Evolutionary conservation across 805 yeast genomes (phyloP).

Genomic region (Pichia ethanolica): DNA sequence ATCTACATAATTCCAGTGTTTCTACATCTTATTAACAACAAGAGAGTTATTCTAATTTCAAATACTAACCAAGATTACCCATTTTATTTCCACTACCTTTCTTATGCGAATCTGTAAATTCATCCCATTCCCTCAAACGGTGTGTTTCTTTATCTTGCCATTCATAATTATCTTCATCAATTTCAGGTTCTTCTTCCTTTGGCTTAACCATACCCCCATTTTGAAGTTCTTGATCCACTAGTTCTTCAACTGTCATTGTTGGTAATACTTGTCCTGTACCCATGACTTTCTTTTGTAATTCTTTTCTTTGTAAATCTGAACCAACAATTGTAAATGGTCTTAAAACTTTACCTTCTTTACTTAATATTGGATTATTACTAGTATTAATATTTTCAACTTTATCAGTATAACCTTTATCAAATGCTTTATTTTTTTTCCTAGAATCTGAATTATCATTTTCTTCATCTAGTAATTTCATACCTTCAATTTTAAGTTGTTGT

Average conservation of each 20-base stretch:
- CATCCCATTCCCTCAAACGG: constrained; percentile 86
- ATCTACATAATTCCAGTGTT: too few species aligned
- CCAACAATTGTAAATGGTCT: constrained; percentile 77
- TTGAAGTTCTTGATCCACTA: constrained; percentile 74
- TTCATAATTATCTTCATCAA: constrained; percentile 55
- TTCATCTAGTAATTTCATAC: constrained; percentile 7
- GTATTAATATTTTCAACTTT: constrained; percentile 38
- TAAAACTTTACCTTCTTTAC: constrained; percentile 69
- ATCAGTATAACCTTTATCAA: constrained; percentile 51
- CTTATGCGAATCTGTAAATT: constrained; percentile 77
- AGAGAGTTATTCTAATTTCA: too few species aligned
- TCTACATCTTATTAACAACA: too few species aligned
- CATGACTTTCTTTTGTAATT: constrained; percentile 56
- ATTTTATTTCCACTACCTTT: constrained; percentile 88
- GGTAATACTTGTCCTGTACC: constrained; percentile 93
- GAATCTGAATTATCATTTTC: constrained; percentile 6
- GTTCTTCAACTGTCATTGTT: constrained; percentile 90
- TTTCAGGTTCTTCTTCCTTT: constrained; percentile 36
- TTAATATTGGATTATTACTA: constrained; percentile 37
- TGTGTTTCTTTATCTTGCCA: constrained; percentile 59
- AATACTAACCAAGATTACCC: constrained; percentile 44
- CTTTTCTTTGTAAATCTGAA: constrained; percentile 35
- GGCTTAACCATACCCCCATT: constrained; percentile 67
- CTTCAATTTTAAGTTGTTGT: constrained; percentile 12
- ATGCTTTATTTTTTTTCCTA: constrained; percentile 13